phyloP scores from a whole-genome alignment of 1,284 basidiomycete species.

The Microbotryum lychnidis-dioicae region DNA sequence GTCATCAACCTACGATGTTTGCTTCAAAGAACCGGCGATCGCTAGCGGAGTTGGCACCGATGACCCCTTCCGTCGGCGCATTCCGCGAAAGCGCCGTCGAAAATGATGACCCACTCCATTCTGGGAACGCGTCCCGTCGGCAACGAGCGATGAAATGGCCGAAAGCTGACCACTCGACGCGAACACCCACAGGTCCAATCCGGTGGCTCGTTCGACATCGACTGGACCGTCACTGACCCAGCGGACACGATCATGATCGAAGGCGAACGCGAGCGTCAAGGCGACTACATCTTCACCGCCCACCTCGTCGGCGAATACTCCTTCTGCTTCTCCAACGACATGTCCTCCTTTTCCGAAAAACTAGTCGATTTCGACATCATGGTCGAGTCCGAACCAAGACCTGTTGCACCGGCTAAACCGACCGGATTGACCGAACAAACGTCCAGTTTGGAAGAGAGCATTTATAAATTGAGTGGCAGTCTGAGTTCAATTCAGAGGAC shows the following conservation, averaged over 20 bases:
- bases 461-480: slow-evolving; percentile 78
- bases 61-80: too few relatives aligned
- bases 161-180: slow-evolving; percentile 31
- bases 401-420: slow-evolving; percentile 66
- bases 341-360: slow-evolving; percentile 82
- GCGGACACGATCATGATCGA: slow-evolving; percentile 76
- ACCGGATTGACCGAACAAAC: slow-evolving; percentile 71
- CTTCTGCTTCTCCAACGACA: slow-evolving; percentile 96
- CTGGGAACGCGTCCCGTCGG: too few relatives aligned
- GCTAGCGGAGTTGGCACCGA: too few relatives aligned
- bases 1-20: too few relatives aligned
- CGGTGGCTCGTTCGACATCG: slow-evolving; percentile 93
- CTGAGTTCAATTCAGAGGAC: slow-evolving; percentile 77
- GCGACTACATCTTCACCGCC: slow-evolving; percentile 94
- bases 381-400: slow-evolving; percentile 87
- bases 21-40: too few relatives aligned
- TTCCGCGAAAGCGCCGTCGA: too few relatives aligned
- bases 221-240: slow-evolving; percentile 87
- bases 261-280: slow-evolving; percentile 79
- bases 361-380: slow-evolving; percentile 85
- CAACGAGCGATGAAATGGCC: slow-evolving; percentile 7
- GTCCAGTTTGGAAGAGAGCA: slow-evolving; percentile 80
- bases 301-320: slow-evolving; percentile 90
- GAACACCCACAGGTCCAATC: slow-evolving; percentile 60
- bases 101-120: too few relatives aligned